Evolutionary conservation across 495 filamentous ascomycete species (phyloP), one percentile per base, ranked within the genome.

Genomic region (Wilcoxina mikolae): DNA sequence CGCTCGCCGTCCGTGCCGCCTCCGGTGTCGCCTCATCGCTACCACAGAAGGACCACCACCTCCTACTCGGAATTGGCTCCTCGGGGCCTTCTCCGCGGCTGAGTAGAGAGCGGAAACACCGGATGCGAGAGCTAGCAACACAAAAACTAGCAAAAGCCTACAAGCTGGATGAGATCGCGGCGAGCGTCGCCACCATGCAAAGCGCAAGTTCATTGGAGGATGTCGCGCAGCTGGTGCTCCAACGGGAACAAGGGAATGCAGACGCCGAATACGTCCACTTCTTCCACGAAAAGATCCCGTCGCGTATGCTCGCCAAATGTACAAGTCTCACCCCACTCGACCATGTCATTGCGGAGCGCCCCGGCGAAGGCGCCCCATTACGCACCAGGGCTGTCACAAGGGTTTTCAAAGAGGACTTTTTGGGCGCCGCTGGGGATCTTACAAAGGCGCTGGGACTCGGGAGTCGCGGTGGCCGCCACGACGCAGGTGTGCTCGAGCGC

Each of bases 271-370:
- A 89, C 56, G 84, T 88, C 3, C 82, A 89, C 59, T 88, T 89
- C 68, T 88, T 89, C 65, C 84, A 88, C 68, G 85, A 89, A 62
- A 88, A 87, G 72, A 88, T 89, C 35, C 84, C 84, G 0, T 81
- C 77, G 11, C 71, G 84, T 24, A 81, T 84, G 68, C 73, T 88
- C 57, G 84, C 80, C 45, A 77, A 87, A 60, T 84, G 73, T 65
- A 87, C 84, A 4, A 78, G 75, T 38, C 68, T 87, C 24, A 67
- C 72, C 41, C 72, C 76, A 0, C 67, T 89, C 56, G 72, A 84
- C 68, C 74, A 83, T 44, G 75, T 87, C 41, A 81, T 85, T 41
- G 68, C 68, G 12, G 75, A 77, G 26, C 67, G 74, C 12, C 79
- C 82, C 10, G 70, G 65, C 18, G 80, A 87, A 45, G 77, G 73